Percentiles rank a stretch among this genome's conserved stretches.
These are phyloP conservation scores for Coemansia sp. DNA, from an alignment of 192 early-diverging fungal species.

Conservation along the genomic window DNA sequence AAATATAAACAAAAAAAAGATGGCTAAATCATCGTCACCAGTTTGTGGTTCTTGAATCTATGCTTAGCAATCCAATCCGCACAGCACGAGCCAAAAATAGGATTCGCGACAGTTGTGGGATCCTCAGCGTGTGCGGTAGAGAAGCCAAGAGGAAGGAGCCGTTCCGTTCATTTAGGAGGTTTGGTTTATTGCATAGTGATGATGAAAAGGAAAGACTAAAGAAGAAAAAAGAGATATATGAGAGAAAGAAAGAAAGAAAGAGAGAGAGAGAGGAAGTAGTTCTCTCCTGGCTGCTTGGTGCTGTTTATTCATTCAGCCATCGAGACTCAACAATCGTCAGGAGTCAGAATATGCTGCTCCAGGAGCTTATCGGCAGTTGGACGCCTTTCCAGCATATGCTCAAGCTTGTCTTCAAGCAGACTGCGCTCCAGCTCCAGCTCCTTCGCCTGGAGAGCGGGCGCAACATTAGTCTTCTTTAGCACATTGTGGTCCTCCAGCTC, in stretches of 20 bases:
- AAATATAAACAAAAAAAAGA: not conserved
- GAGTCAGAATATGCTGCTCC: slow-evolving; percentile 60
- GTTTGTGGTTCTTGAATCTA: too few species aligned
- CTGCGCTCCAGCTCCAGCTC: slow-evolving; percentile 31
- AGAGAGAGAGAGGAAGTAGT: not conserved
- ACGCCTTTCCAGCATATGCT: slow-evolving; percentile 60
- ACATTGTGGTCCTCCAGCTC: slow-evolving; percentile 63
- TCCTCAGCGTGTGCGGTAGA: too few species aligned
- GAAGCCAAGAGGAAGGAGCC: not conserved
- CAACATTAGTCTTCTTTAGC: slow-evolving; percentile 48
- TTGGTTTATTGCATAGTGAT: not conserved
- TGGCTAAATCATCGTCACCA: too few species aligned
- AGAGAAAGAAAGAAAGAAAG: not conserved
- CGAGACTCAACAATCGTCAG: slow-evolving; percentile 3
- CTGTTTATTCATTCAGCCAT: not conserved
- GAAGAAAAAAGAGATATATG: not conserved
- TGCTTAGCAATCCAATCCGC: too few species aligned
- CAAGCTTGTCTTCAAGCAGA: slow-evolving; percentile 56
- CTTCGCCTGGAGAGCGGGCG: slow-evolving; percentile 43
- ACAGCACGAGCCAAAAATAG: too few species aligned
- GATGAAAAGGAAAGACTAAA: not conserved
- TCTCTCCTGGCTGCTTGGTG: not conserved
- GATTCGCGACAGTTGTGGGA: too few species aligned
- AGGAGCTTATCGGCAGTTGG: slow-evolving; percentile 59
- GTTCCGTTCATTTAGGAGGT: not conserved